A percentile compares a stretch with the other conserved stretches of the same genome.
These are phyloP conservation scores for Castanopsis chinensis DNA, from an alignment of 306 rosid genomes.

Conservation along the genomic window DNA sequence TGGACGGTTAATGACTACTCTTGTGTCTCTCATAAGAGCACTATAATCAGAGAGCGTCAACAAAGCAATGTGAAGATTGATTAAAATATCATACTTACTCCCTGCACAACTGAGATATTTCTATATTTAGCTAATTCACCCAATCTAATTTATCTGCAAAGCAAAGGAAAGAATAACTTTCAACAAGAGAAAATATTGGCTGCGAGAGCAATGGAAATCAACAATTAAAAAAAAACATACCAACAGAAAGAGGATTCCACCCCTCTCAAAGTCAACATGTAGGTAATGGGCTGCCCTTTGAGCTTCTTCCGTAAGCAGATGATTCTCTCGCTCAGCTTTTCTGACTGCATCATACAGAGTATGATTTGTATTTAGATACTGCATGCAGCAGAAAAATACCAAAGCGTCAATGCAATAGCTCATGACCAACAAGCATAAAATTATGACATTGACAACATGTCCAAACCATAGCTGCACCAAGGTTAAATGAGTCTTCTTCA, in stretches of 20 bases:
- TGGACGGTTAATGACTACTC: not conserved
- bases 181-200: constrained; percentile 4
- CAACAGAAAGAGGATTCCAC: constrained; percentile 82
- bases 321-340: constrained; percentile 73
- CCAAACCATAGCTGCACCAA: not conserved
- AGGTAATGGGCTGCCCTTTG: constrained; percentile 64
- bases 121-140: constrained; percentile 58
- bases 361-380: constrained; percentile 81
- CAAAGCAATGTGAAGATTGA: not conserved
- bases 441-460: not conserved
- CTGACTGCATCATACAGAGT: constrained; percentile 63
- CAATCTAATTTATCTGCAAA: constrained; percentile 73
- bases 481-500: not conserved
- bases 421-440: not conserved
- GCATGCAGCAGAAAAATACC: constrained; percentile 25
- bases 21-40: constrained; percentile 9
- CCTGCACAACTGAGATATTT: constrained; percentile 69
- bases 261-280: constrained; percentile 85
- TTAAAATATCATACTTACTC: constrained; percentile 54
- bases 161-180: constrained; percentile 12
- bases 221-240: constrained; percentile 30
- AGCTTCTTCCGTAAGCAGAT: constrained; percentile 62
- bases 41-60: constrained; percentile 17
- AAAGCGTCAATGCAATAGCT: constrained; percentile 9
- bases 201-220: not conserved